phyloP scores from a whole-genome alignment of 1,139 yeast species.

The Lodderomyces pseudojiufengensis region DNA sequence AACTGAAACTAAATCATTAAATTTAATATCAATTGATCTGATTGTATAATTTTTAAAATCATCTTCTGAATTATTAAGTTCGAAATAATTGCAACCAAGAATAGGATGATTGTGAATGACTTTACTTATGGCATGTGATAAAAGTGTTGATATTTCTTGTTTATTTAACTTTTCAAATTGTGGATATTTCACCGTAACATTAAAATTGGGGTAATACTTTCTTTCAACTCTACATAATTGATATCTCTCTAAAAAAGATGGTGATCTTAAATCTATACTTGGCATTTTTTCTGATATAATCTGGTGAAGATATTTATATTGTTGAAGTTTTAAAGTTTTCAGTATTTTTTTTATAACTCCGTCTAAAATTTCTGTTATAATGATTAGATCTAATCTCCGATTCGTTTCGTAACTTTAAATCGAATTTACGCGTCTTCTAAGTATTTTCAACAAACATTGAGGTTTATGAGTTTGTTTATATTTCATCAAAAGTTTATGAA shows the following conservation, averaged over 20 bases:
- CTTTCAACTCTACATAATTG: conserved; percentile 24
- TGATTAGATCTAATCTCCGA: no score
- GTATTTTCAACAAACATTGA: no score
- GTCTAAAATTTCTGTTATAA: no score
- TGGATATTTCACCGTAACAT: conserved; percentile 24
- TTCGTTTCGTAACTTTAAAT: no score
- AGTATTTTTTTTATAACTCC: no score
- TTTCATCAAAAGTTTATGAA: no score
- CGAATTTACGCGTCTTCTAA: no score
- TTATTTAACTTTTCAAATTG: no score
- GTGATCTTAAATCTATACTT: conserved; percentile 6
- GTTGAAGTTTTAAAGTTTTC: no score
- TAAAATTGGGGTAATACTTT: conserved; percentile 27
- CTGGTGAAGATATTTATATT: no score
- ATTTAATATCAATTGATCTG: conserved; percentile 20
- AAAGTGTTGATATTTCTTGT: conserved; percentile 10
- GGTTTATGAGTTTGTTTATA: no score
- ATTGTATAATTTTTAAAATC: conserved; percentile 17
- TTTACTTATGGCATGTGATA: conserved; percentile 25
- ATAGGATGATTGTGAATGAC: conserved; percentile 21
- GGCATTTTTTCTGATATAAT: no score
- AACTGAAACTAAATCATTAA: conserved; percentile 24
- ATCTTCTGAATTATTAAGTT: conserved; percentile 12
- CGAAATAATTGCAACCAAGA: conserved; percentile 20
- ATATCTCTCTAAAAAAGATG: conserved; percentile 21